Percentiles rank a stretch among this genome's conserved stretches.
These are phyloP conservation scores for Pichiaceae sp. DNA, from an alignment of 1,139 yeast genomes.

Conservation along the genomic window DNA sequence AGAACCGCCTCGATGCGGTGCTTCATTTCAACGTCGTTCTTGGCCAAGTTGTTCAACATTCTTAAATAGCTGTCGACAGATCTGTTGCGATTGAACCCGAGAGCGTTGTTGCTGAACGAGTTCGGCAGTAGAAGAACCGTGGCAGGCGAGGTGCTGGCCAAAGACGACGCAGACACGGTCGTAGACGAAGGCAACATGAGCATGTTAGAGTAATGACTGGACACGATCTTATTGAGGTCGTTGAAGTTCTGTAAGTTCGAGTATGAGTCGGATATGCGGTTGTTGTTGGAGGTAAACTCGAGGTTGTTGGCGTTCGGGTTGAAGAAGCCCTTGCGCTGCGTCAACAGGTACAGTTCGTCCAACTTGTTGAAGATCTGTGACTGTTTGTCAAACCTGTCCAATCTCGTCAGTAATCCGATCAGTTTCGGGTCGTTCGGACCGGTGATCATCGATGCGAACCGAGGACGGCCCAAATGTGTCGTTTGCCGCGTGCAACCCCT, in stretches of 20 bases:
- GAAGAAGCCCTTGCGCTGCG: slow-evolving; percentile 24
- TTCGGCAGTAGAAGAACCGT: not conserved
- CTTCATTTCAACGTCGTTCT: slow-evolving; percentile 23
- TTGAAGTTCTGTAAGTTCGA: slow-evolving; percentile 20
- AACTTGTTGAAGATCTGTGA: slow-evolving; percentile 20
- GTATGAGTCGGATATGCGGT: slow-evolving; percentile 14
- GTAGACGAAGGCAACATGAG: slow-evolving; percentile 12
- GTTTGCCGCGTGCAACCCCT: not conserved
- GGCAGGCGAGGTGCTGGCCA: not conserved
- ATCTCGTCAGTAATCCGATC: slow-evolving; percentile 16
- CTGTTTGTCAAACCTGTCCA: slow-evolving; percentile 19
- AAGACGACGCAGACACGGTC: not conserved
- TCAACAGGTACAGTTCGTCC: slow-evolving; percentile 19
- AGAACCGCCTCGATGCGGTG: slow-evolving; percentile 18
- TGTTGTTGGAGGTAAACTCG: slow-evolving; percentile 20
- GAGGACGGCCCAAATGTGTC: not conserved
- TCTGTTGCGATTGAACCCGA: slow-evolving; percentile 7
- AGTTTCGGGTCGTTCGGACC: slow-evolving; percentile 20
- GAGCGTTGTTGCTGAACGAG: not conserved
- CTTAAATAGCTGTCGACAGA: slow-evolving; percentile 20
- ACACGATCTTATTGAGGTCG: slow-evolving; percentile 15
- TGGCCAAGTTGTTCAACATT: slow-evolving; percentile 20
- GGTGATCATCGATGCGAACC: slow-evolving; percentile 19
- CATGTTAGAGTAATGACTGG: slow-evolving; percentile 15
- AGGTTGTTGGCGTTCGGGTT: slow-evolving; percentile 20